A percentile compares a stretch with the other conserved stretches of the same genome.
Conservation (phyloP, 1,284 basidiomycete species). For the Ustilago trichophora region DNA sequence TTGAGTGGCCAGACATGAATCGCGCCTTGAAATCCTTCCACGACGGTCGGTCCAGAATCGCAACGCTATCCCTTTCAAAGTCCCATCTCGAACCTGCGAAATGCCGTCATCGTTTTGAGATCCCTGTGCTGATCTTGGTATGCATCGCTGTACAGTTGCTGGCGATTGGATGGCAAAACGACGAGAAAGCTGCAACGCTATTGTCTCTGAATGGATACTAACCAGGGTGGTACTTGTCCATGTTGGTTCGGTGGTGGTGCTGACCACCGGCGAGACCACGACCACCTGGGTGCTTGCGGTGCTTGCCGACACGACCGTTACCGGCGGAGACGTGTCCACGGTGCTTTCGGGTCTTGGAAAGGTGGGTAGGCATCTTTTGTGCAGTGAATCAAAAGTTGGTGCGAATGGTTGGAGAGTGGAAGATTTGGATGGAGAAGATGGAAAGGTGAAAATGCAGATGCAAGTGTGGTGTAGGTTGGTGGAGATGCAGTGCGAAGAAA, state of each 20-base stretch:
- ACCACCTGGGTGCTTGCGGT: conserved; percentile 99
- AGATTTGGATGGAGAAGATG: neutral
- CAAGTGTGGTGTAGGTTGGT: neutral
- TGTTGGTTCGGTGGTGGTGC: conserved; percentile 89
- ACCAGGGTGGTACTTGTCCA: conserved; percentile 67
- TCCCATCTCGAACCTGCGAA: no score
- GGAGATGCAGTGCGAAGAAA: neutral
- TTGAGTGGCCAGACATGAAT: no score
- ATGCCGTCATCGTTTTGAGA: no score
- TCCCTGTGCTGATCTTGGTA: neutral
- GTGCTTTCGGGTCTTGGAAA: conserved; percentile 97
- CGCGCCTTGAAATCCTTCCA: no score
- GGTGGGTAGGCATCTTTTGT: conserved; percentile 83
- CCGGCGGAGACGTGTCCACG: conserved; percentile 81
- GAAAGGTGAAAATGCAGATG: neutral
- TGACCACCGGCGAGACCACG: conserved; percentile 99
- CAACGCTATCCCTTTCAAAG: no score
- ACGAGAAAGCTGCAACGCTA: neutral
- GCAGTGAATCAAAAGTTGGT: neutral
- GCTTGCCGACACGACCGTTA: conserved; percentile 99
- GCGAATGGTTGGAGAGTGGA: neutral
- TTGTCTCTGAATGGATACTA: conserved; percentile 43
- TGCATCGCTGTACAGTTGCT: conserved; percentile 2
- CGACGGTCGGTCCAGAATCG: no score
- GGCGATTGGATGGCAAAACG: conserved; percentile 1